Base-by-base conservation (phyloP, 768 basidiomycete genomes). In the Trametes elegans region DNA sequence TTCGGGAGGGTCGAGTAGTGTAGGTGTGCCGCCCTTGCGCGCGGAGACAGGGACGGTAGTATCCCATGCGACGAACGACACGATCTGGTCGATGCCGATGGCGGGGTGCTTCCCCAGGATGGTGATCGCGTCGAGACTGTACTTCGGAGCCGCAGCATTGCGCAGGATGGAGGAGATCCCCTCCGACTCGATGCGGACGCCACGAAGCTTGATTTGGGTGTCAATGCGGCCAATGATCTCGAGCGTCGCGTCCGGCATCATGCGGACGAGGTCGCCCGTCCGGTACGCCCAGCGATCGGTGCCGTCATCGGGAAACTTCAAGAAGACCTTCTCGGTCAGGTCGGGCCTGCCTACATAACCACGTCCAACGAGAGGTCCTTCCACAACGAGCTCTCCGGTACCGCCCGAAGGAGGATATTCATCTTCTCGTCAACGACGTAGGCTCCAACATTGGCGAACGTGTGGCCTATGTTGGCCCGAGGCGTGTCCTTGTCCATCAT, bases 121-220 rank as follows among this genome's bases (percentile, higher is more conserved):
- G 4, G 79, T 79, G 13, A 70, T 66, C 16, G 68, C 76, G 48
- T 78, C 74, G 34, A 78, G 64, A 38, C 27, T 43, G 18, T 57
- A 60, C 24, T 68, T 48, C 19, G 70, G 51, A 35, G 66, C 53
- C 9, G 60, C 62, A 1, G 71, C 71, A 31, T 62, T 70, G 41
- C 72, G 73, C 18, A 79, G 62, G 36, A 78, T 71, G 26, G 77
- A 69, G n/a, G 76, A 78, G 23, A 81, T 73, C 6, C 78, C 79
- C 56, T 78, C 79, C 2, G 74, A 73, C 59, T 81, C 80, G 18
- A 81, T 79, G n/a, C 80, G 76, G 18, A 80, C 78, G 23, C 80
- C 79, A 32, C 77, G 72, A 34, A 79, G 61, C 64, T 81, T 81
- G 62, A 81, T 75, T 53, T 80, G 80, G 6, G 74, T 73, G 59